Evolutionary conservation across 2,329 filamentous ascomycete genomes (phyloP).

Genomic region (Zymoseptoria brevis): DNA sequence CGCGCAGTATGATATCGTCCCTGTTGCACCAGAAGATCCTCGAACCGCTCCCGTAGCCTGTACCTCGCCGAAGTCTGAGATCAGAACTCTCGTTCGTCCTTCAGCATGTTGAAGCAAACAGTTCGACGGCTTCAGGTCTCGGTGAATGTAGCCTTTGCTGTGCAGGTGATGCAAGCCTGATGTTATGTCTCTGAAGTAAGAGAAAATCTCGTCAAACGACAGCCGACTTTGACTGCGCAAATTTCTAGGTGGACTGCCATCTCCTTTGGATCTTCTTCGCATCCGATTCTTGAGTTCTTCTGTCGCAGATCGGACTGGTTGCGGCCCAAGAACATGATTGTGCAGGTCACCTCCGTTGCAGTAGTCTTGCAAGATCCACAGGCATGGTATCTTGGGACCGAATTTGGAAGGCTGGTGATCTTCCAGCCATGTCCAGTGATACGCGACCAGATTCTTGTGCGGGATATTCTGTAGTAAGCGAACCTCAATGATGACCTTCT

Average conservation of each 20-base stretch:
- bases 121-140: slow-evolving; percentile 93
- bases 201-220: slow-evolving; percentile 88
- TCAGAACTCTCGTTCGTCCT: slow-evolving; percentile 66
- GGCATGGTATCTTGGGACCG: slow-evolving; percentile 83
- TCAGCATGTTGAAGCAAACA: slow-evolving; percentile 72
- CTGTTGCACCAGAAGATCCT: slow-evolving; percentile 87
- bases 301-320: slow-evolving; percentile 60
- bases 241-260: slow-evolving; percentile 55
- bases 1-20: slow-evolving; percentile 94
- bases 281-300: slow-evolving; percentile 85
- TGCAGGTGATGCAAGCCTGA: slow-evolving; percentile 87
- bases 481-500: slow-evolving; percentile 89
- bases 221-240: slow-evolving; percentile 48
- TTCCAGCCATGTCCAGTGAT: slow-evolving; percentile 95
- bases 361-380: slow-evolving; percentile 95
- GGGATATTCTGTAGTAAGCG: slow-evolving; percentile 85
- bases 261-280: slow-evolving; percentile 71
- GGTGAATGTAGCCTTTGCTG: slow-evolving; percentile 84
- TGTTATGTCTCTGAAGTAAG: slow-evolving; percentile 91
- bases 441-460: slow-evolving; percentile 91
- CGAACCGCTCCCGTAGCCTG: slow-evolving; percentile 73
- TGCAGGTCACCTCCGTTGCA: slow-evolving; percentile 91
- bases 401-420: slow-evolving; percentile 76
- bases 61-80: slow-evolving; percentile 97
- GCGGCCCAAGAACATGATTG: slow-evolving; percentile 70